Evolutionary conservation across 73 alveolate genomes (phyloP), one percentile per base, ranked within the genome.

Genomic region (Stentor roeselii): DNA sequence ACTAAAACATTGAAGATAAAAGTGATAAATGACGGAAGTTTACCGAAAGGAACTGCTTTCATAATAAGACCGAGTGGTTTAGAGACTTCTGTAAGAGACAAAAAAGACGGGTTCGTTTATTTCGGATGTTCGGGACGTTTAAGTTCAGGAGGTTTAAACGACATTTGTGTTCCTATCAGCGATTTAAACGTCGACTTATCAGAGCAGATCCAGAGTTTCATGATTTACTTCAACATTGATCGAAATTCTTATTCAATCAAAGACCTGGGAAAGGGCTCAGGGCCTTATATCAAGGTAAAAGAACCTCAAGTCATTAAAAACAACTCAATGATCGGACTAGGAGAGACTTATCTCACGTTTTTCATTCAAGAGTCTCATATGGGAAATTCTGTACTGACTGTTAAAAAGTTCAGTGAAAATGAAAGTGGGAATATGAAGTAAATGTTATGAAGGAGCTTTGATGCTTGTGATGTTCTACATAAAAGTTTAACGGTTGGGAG

Each of bases 241-340:
- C 75, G 59, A 36, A 59, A 60, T 82, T 78, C 84, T 36, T 94
- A 92, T 86, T 78, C 76, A 42, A 92, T 94, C 14, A 84, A 83
- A 78, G 98, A 94, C 85, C 87, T 82, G 14, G 98, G 97, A 36
- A 87, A 82, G 76, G 98, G 98, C 58, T 94, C 83, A 85, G 98
- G 98, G 0, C 87, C 95, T 42, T 94, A 92, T 82, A 88, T 84
- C 86, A 94, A 92, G 87, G 83, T 94, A n/a, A 41, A 82, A 34
- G 39, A 88, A 30, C 95, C 92, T 75, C 14, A 76, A 76, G 75
- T 30, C 15, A 21, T 94, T 38, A 94, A 88, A 83, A 97, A 94
- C 78, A 94, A 88, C 88, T 85, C 84, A 59, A 86, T 94, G 36
- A 86, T 94, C n/a, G 92, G 92, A 60, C 87, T 94, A 60, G 98